Base-by-base conservation (phyloP, 2,329 filamentous ascomycete genomes). In the Aspergillus udagawae region DNA sequence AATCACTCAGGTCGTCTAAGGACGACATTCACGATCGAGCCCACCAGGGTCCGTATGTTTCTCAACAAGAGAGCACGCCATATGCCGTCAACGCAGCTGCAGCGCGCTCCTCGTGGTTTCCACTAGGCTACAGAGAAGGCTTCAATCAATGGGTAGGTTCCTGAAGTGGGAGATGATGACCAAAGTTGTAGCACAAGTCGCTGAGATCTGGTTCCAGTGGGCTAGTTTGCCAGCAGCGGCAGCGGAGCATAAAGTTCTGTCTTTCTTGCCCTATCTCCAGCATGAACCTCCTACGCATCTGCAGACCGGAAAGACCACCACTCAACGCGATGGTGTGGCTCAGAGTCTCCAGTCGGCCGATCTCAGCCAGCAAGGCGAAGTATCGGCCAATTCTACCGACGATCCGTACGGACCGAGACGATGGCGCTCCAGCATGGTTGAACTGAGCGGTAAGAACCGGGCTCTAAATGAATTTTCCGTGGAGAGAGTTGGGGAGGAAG, bases 401-500 rank as follows among this genome's bases (percentile, higher is more conserved):
- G 92, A 97, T 67, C 92, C 92, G 0, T 88, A 91, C 66, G 94
- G 94, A 9, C 89, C 90, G 25, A 85, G 94, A 61, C 82, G 87
- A 72, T 97, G 94, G 92, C 85, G 88, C 62, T 92, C 91, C 35
- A 87, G 88, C 59, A 87, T 97, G 80, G 90, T 99, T 10, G 79
- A 87, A 61, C 80, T 99, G 56, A 86, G 88, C 17, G 94, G 94
- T 54, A 94, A 92, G 73, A 86, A 96, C 71, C 86, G 94, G 51
- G 89, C 87, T 2, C 75, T 99, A 60, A 97, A 99, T 70, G 94
- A 99, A 70, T 94, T 97, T 73, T 92, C 90, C 1, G 85, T 99
- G 2, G 91, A 96, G 77, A 83, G 92, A 51, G 77, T 91, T 1
- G 91, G 86, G 38, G 92, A 97, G 70, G 76, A 87, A 4, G 84